phyloP scores from a whole-genome alignment of 2,329 filamentous ascomycete species.

The Colletotrichum scovillei region DNA sequence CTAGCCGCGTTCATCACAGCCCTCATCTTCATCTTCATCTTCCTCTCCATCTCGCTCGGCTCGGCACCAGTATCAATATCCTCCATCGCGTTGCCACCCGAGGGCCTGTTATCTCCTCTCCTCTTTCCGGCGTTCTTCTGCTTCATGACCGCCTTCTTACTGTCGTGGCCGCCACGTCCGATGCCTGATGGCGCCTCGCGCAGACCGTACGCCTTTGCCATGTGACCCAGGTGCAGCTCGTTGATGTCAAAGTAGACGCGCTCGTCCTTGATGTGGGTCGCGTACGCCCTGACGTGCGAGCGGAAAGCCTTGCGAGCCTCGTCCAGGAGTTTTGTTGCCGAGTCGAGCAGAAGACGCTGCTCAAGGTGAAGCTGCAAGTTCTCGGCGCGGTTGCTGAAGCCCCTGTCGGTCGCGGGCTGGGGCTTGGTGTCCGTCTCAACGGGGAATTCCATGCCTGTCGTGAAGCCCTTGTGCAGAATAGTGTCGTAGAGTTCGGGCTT shows the following conservation, averaged over 20 bases:
- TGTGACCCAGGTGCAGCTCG: slow-evolving; percentile 88
- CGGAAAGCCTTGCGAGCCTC: slow-evolving; percentile 88
- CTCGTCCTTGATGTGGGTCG: slow-evolving; percentile 90
- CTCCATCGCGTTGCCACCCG: slow-evolving; percentile 42
- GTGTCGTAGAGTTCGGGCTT: slow-evolving; percentile 63
- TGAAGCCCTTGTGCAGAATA: slow-evolving; percentile 74
- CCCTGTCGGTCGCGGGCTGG: slow-evolving; percentile 56
- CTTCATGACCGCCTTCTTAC: slow-evolving; percentile 52
- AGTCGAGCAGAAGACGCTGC: slow-evolving; percentile 61
- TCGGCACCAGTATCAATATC: slow-evolving; percentile 43
- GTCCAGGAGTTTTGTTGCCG: slow-evolving; percentile 74
- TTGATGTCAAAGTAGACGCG: slow-evolving; percentile 91
- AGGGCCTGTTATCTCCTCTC: slow-evolving; percentile 34
- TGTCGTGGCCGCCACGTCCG: slow-evolving; percentile 64
- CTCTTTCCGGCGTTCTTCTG: slow-evolving; percentile 40
- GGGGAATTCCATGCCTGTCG: slow-evolving; percentile 70
- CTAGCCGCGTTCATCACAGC: slow-evolving; percentile 66
- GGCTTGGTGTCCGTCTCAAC: slow-evolving; percentile 72
- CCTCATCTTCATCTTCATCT: slow-evolving; percentile 73
- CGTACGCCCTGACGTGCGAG: slow-evolving; percentile 93
- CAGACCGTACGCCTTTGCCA: slow-evolving; percentile 92
- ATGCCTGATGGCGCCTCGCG: slow-evolving; percentile 91
- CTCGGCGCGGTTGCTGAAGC: slow-evolving; percentile 60
- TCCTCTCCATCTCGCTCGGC: slow-evolving; percentile 65
- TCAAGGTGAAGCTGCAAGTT: slow-evolving; percentile 70